Base-by-base conservation (phyloP, 2,329 filamentous ascomycete genomes). In the Pezicula carpinea region DNA sequence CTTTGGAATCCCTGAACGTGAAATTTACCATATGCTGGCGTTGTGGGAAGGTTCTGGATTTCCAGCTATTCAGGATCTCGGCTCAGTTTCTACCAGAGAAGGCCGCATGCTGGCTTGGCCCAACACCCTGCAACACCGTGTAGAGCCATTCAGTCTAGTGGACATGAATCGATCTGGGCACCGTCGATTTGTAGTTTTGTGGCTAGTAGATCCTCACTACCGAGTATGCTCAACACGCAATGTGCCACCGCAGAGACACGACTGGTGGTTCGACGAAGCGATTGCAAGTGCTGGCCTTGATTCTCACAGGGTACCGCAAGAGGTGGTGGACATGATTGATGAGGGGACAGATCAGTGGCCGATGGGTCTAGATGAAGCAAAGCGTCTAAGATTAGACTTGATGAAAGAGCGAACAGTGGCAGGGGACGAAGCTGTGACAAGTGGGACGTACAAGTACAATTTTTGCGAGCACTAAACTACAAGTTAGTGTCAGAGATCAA, bases 141-240 rank as follows among this genome's bases (percentile, higher is more conserved):
- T 78, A 1, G 55, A 66, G 7, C 64, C 71, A 0, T 82, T 82
- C 58, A 47, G 56, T 5, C 68, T 83, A 0, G 55, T 52, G 1
- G 78, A 83, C 51, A 53, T 54, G 0, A 71, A 69, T 0, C 70
- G 67, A 46, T 70, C 75, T 0, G 79, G 79, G 3, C 75, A 82
- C 55, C 66, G 75, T 6, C 74, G 76, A 52, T 73, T 81, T 46
- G 63, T 82, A 0, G 73, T 72, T 0, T 65, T 83, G 36, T 83
- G 73, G 56, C 69, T 83, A 1, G 72, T 83, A 3, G 79, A 83
- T 52, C 79, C 79, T 0, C 55, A 72, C 31, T 53, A 63, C 7
- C 70, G 69, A 4, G 66, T 82, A 38, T 65, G 76, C 7, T 80
- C 66, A 3, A 74, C 71, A 0, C 64, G 65, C 0, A 73, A 77